Base-by-base conservation (phyloP, 78 protist species). In the Tieghemostelium lacteum region DNA sequence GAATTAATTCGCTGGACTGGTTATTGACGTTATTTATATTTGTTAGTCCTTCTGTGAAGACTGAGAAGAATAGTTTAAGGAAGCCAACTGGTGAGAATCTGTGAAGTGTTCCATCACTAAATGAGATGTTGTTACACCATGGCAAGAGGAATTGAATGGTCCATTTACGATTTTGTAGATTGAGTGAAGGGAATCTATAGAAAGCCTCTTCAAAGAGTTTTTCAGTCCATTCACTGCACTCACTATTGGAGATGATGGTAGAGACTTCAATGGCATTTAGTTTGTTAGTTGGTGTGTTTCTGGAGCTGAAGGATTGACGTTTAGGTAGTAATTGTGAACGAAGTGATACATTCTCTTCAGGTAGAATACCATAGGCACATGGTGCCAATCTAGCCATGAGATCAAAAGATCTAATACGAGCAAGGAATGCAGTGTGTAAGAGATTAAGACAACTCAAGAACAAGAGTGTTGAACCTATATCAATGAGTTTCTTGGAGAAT, bases 321-420 rank as follows among this genome's bases (percentile, higher is more conserved):
- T 63, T 34, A 8, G 89, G 89, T 19, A 83, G 66, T 8, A 83
- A 40, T 24, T 33, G 61, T 28, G 89, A 69, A 40, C 89, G 76
- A 8, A 83, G 36, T 20, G 40, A 26, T 20, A 58, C 73, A 12
- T 55, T 63, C 45, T 83, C 89, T 3, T 83, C 89, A 8, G 40
- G n/a, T 19, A 42, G 66, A 5, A 69, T 19, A 29, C 89, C 89
- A 60, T 66, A 83, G 28, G 76, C 62, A 8, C 66, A 54, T 14
- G 89, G 89, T 20, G 78, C 52, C 4, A 83, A 54, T 69, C 89
- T 76, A 2, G 89, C 60, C 40, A 83, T 70, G 0, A 83, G 33
- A 33, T 83, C 89, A 42, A 83, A 83, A 0, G 89, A 83, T 34
- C 89, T 54, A 42, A 83, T 83, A 39, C 89, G 58, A 22, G 89